These are phyloP conservation scores for Aspergillus sp. DNA, from an alignment of 2,329 filamentous ascomycete genomes.

Conservation along the genomic window DNA sequence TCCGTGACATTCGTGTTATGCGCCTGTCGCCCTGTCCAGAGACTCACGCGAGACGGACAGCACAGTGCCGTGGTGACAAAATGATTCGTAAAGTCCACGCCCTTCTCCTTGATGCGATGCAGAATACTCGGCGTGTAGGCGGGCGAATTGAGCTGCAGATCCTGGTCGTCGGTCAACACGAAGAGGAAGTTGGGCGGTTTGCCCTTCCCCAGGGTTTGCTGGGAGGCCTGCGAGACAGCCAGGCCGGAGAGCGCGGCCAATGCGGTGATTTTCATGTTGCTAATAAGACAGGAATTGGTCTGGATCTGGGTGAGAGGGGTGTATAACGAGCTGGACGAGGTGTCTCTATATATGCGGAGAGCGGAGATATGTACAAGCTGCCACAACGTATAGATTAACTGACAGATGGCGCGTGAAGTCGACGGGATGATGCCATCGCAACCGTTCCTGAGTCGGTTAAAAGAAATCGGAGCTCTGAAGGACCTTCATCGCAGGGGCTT, in stretches of 20 bases:
- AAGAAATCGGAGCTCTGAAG: neutral
- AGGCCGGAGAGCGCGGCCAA: slow-evolving; percentile 1
- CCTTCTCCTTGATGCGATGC: slow-evolving; percentile 57
- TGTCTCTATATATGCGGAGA: neutral
- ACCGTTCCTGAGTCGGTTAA: neutral
- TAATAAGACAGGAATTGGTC: neutral
- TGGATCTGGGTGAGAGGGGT: neutral
- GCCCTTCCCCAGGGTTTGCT: slow-evolving; percentile 6
- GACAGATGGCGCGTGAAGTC: slow-evolving; percentile 3
- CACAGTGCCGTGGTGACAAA: slow-evolving; percentile 67
- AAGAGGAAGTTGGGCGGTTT: slow-evolving; percentile 60
- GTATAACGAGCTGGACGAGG: too few species aligned
- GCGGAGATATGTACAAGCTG: neutral
- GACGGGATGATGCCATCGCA: slow-evolving; percentile 14
- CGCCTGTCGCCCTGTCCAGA: slow-evolving; percentile 65
- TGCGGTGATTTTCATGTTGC: slow-evolving; percentile 20
- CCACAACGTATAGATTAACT: neutral
- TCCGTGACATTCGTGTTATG: slow-evolving; percentile 72
- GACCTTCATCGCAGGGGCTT: neutral
- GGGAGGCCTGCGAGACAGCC: slow-evolving; percentile 18
- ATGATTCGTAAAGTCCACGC: slow-evolving; percentile 61
- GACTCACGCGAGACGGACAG: slow-evolving; percentile 65
- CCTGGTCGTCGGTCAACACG: slow-evolving; percentile 68
- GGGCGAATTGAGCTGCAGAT: slow-evolving; percentile 60
- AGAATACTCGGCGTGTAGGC: slow-evolving; percentile 60